Base-by-base conservation (phyloP, 2,329 filamentous ascomycete genomes). In the Berkeleyomyces rouxiae region DNA sequence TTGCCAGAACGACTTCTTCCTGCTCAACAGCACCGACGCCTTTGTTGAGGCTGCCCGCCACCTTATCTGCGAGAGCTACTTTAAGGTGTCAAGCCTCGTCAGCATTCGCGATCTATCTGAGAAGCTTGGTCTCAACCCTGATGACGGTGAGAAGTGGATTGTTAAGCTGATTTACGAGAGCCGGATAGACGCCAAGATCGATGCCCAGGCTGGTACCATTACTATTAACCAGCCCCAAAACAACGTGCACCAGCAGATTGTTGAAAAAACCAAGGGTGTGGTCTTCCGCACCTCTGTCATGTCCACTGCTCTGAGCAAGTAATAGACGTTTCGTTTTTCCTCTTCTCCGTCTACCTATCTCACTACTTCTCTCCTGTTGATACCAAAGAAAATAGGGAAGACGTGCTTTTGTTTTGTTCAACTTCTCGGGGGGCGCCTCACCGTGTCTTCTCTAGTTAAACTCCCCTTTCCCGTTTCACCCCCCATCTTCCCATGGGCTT, bases 111-210 rank as follows among this genome's bases (percentile, higher is more conserved):
- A 97, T 70, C 83, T 99, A 65, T 96, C 90, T 67, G 87, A 85
- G 67, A 88, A 93, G 73, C 84, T 99, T 65, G 93, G 92, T 67
- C 81, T 99, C 67, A 90, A 87, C 72, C 86, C 91, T 70, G 90
- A 95, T 72, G 93, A 97, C 71, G 93, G 93, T 70, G 93, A 99
- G 84, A 99, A 99, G 81, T 99, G 93, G 93, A 99, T 99, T 71
- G 93, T 99, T 70, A 99, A 99, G 79, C 82, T 99, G 67, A 99
- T 99, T 76, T 87, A 93, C 67, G 93, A 99, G 77, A 99, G 93
- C 33, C 84, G 91, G 66, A 88, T 99, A 67, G 93, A 99, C 72
- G 93, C 93, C 71, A 99, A 99, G 84, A 97, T 97, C 73, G 93
- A 99, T 78, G 96, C 95, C 79, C 90, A 97, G 79, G 89, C 95